Conservation (phyloP, 805 yeast genomes). For the Candida rishiriensis region DNA sequence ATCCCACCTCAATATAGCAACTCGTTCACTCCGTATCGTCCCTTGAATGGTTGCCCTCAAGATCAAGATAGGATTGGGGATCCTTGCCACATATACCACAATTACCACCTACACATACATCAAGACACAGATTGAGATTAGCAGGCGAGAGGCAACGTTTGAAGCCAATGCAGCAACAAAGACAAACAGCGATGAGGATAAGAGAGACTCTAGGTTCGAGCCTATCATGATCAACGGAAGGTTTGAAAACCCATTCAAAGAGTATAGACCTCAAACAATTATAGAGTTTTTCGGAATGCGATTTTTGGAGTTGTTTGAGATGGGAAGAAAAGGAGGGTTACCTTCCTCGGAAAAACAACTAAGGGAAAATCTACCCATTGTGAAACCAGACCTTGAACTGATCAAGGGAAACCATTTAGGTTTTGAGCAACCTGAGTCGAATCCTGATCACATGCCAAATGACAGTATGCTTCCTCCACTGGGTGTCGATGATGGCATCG, state of each 20-base stretch:
- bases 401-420: constrained; percentile 24
- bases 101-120: constrained; percentile 60
- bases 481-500: too few relatives aligned
- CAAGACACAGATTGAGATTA: constrained; percentile 51
- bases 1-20: too few relatives aligned
- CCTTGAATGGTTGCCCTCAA: constrained; percentile 19
- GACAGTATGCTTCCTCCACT: background rate
- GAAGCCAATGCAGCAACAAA: constrained; percentile 2
- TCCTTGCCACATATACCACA: constrained; percentile 53
- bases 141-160: constrained; percentile 31
- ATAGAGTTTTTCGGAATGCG: constrained; percentile 80
- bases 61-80: constrained; percentile 38
- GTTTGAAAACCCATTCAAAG: constrained; percentile 86
- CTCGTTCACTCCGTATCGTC: too few relatives aligned
- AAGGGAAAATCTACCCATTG: constrained; percentile 53
- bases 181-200: constrained; percentile 3
- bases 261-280: constrained; percentile 84
- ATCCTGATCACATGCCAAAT: background rate
- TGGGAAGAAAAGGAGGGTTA: constrained; percentile 53
- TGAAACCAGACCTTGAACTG: constrained; percentile 50
- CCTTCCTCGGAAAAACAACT: constrained; percentile 46
- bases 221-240: constrained; percentile 63
- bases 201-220: constrained; percentile 31
- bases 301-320: constrained; percentile 62
- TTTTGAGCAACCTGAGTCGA: background rate